Evolutionary conservation across 108 stramenopile species (phyloP).

Genomic region (Pseudonitzschia multiseries): DNA sequence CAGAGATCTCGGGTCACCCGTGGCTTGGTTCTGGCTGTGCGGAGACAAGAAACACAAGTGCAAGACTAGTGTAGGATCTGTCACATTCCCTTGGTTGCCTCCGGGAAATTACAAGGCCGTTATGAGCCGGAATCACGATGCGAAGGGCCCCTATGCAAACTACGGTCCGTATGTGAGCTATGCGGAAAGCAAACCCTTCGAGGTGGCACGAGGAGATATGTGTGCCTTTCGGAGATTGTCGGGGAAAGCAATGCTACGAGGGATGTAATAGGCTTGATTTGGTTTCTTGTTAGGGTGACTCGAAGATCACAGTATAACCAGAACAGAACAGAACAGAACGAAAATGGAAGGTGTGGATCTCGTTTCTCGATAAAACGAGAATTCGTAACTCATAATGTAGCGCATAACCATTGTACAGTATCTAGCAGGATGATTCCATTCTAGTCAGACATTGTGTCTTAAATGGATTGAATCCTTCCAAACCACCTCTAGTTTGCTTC

Average conservation of each 20-base stretch:
- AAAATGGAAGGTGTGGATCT: too few relatives aligned
- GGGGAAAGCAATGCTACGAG: neutral
- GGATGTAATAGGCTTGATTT: too few relatives aligned
- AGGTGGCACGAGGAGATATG: slow-evolving; percentile 11
- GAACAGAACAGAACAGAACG: neutral
- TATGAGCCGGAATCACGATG: slow-evolving; percentile 2
- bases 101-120: slow-evolving; percentile 8
- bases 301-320: too few relatives aligned
- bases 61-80: neutral
- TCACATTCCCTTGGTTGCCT: slow-evolving; percentile 12
- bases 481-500: too few relatives aligned
- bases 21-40: slow-evolving; percentile 17
- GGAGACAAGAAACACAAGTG: slow-evolving; percentile 11
- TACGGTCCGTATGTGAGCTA: slow-evolving; percentile 15
- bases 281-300: too few relatives aligned
- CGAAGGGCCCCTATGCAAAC: slow-evolving; percentile 6
- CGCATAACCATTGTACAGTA: too few relatives aligned
- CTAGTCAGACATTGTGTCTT: too few relatives aligned
- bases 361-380: too few relatives aligned
- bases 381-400: too few relatives aligned
- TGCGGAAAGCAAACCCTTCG: slow-evolving; percentile 16
- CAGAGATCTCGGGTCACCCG: slow-evolving; percentile 10
- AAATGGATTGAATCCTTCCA: too few relatives aligned
- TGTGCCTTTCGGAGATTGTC: slow-evolving; percentile 1
- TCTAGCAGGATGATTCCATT: too few relatives aligned